Percentiles rank a stretch among this genome's conserved stretches.
Evolutionary conservation across 306 rosid genomes (phyloP).

Genomic region (Lathyrus oleraceus): DNA sequence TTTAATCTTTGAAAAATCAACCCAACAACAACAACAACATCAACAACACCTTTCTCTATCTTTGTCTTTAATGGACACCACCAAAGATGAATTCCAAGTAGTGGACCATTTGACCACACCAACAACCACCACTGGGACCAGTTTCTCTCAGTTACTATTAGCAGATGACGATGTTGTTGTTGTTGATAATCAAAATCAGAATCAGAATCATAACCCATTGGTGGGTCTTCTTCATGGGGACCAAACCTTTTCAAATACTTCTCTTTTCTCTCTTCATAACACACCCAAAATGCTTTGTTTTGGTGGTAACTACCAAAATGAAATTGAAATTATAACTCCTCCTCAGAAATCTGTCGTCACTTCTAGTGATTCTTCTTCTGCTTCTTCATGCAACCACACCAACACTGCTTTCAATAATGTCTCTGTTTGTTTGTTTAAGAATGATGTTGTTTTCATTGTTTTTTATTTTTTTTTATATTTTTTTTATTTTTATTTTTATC

Average conservation of each 20-base stretch:
- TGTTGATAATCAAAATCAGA: no score
- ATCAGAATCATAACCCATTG: constrained; percentile 24
- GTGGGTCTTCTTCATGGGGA: constrained; percentile 33
- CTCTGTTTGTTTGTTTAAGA: constrained; percentile 1
- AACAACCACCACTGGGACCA: constrained; percentile 36
- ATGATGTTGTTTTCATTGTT: background rate
- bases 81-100: constrained; percentile 43
- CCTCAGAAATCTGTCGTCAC: constrained; percentile 60
- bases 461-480: background rate
- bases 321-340: background rate
- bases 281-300: constrained; percentile 78
- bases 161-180: constrained; percentile 45
- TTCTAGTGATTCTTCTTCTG: constrained; percentile 63
- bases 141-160: constrained; percentile 76
- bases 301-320: constrained; percentile 38
- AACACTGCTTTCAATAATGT: constrained; percentile 39
- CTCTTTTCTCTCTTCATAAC: constrained; percentile 43
- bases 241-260: constrained; percentile 28
- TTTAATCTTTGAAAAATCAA: background rate
- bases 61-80: constrained; percentile 48
- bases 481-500: background rate
- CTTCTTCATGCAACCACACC: constrained; percentile 56
- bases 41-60: background rate
- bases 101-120: constrained; percentile 55
- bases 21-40: background rate